Percentiles rank a stretch among this genome's conserved stretches.
phyloP scores from a whole-genome alignment of 441 rosid species.

The Omphalea diandra region DNA sequence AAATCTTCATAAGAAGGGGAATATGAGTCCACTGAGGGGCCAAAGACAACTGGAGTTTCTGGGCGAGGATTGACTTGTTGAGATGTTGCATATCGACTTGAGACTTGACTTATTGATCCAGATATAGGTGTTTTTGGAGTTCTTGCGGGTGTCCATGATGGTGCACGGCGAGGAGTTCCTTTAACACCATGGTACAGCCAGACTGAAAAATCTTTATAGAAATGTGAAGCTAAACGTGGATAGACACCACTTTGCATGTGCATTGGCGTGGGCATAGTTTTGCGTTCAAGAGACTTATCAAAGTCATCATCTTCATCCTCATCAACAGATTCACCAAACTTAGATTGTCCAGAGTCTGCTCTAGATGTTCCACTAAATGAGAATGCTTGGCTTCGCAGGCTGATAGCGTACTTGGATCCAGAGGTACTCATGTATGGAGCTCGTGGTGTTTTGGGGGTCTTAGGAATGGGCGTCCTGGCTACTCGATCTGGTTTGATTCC shows the following conservation, averaged over 20 bases:
- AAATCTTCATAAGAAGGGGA: conserved; percentile 40
- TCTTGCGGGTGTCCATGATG: conserved; percentile 62
- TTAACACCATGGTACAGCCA: conserved; percentile 60
- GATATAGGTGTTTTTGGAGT: conserved; percentile 45
- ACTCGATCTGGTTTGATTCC: conserved; percentile 54
- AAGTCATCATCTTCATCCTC: conserved; percentile 38
- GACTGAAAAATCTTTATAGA: conserved; percentile 61
- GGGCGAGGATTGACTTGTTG: conserved; percentile 26
- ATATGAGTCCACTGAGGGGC: conserved; percentile 28
- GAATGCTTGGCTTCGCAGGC: conserved; percentile 41
- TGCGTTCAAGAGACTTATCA: conserved; percentile 59
- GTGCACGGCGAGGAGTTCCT: conserved; percentile 49
- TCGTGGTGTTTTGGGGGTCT: conserved; percentile 32
- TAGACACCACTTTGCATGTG: conserved; percentile 35
- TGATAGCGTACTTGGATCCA: conserved; percentile 37
- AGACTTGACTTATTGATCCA: conserved; percentile 30
- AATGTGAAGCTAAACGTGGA: conserved; percentile 63
- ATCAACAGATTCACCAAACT: conserved; percentile 26
- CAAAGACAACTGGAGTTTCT: conserved; percentile 32
- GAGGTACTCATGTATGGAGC: conserved; percentile 36
- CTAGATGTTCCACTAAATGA: conserved; percentile 34
- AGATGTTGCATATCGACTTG: conserved; percentile 36
- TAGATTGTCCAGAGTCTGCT: conserved; percentile 27
- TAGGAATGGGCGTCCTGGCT: conserved; percentile 45
- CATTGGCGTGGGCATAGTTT: conserved; percentile 43